Evolutionary conservation across 306 rosid genomes (phyloP).

Genomic region (Glycyrrhiza uralensis): DNA sequence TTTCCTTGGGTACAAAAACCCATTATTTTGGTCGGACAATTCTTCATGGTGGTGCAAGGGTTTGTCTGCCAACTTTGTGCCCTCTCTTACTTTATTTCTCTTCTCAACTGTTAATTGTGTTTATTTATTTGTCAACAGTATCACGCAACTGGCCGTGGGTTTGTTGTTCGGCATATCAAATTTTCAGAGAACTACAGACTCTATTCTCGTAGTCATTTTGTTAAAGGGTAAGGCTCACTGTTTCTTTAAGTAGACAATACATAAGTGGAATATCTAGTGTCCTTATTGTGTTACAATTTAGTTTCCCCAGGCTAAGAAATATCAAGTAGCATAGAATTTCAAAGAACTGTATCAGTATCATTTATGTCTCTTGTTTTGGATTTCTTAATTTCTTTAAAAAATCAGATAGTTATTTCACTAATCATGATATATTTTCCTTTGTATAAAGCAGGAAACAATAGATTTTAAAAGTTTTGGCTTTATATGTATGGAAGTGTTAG

Average conservation of each 20-base stretch:
- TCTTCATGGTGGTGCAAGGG: conserved; percentile 99
- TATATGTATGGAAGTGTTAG: no score
- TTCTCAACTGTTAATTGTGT: conserved; percentile 19
- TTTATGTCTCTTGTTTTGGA: no score
- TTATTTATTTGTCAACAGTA: conserved; percentile 59
- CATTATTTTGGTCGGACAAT: conserved; percentile 97
- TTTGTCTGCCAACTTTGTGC: conserved; percentile 34
- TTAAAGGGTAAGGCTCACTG: conserved; percentile 65
- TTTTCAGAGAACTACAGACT: conserved; percentile 93
- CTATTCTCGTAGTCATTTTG: conserved; percentile 97
- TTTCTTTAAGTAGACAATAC: conserved; percentile 10
- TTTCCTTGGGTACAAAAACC: conserved; percentile 84
- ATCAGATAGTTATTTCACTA: not conserved
- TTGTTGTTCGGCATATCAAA: conserved; percentile 90
- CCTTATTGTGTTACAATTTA: not conserved
- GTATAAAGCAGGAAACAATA: not conserved
- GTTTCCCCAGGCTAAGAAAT: not conserved
- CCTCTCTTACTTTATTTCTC: not conserved
- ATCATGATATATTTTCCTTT: not conserved
- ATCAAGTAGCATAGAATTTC: not conserved
- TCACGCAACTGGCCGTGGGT: conserved; percentile 96
- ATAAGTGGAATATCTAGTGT: not conserved
- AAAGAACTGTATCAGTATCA: no score
- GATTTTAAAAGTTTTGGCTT: not conserved
- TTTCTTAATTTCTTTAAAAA: not conserved